A percentile compares a stretch with the other conserved stretches of the same genome.
phyloP scores from a whole-genome alignment of 2,329 filamentous ascomycete species.

The Neophaeococcomyces aloes region DNA sequence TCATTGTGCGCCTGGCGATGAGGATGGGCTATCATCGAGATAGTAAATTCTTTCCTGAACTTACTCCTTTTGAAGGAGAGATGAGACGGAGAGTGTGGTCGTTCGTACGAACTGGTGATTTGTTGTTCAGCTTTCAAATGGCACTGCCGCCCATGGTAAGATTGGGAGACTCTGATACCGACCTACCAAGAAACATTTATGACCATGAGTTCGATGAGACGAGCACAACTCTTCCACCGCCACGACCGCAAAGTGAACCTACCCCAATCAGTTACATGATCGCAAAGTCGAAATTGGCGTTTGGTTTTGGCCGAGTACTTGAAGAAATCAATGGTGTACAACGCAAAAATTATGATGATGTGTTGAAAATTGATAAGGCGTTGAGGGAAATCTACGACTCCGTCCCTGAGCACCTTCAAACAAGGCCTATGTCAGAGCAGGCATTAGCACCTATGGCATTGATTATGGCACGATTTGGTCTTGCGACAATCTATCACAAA shows the following conservation, averaged over 20 bases:
- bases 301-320: constrained; percentile 35
- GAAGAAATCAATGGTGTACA: constrained; percentile 34
- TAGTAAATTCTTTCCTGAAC: constrained; percentile 47
- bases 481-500: constrained; percentile 81
- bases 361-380: constrained; percentile 50
- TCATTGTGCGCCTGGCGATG: constrained; percentile 54
- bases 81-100: constrained; percentile 43
- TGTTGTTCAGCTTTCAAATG: constrained; percentile 56
- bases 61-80: constrained; percentile 52
- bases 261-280: constrained; percentile 45
- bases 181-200: constrained; percentile 50
- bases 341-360: constrained; percentile 46
- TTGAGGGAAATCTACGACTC: constrained; percentile 50
- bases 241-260: constrained; percentile 48
- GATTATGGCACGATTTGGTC: constrained; percentile 71
- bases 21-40: constrained; percentile 57
- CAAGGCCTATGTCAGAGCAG: constrained; percentile 63
- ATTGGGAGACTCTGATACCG: constrained; percentile 53
- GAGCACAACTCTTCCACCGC: constrained; percentile 44
- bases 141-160: constrained; percentile 58
- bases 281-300: constrained; percentile 33
- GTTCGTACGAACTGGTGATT: constrained; percentile 48
- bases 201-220: constrained; percentile 56
- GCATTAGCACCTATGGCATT: constrained; percentile 57
- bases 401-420: constrained; percentile 67